These are phyloP conservation scores for Tulasnella sp. DNA, from an alignment of 768 basidiomycete species.

Conservation along the genomic window DNA sequence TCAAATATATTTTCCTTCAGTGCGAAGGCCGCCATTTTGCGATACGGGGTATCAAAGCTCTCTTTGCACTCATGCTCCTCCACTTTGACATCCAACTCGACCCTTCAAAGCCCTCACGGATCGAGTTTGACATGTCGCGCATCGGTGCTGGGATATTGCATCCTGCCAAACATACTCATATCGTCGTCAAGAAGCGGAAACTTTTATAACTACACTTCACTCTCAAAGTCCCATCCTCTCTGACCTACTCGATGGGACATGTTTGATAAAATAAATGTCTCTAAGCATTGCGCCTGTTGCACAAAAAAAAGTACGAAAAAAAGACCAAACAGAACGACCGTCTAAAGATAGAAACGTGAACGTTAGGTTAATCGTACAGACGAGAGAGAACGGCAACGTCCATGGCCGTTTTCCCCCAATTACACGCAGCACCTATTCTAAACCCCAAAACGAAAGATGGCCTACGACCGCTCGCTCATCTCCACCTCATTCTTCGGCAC, in stretches of 20 bases:
- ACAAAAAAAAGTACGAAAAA: too few species aligned
- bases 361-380: too few species aligned
- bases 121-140: neutral
- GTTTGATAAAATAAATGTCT: too few species aligned
- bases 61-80: neutral
- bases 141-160: neutral
- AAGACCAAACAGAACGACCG: too few species aligned
- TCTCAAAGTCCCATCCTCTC: too few species aligned
- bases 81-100: constrained; percentile 14
- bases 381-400: too few species aligned
- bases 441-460: too few species aligned
- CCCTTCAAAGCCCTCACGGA: neutral
- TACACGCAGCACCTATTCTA: too few species aligned
- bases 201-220: neutral
- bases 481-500: constrained; percentile 1
- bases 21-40: constrained; percentile 21
- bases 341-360: too few species aligned
- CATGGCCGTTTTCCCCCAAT: too few species aligned
- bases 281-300: too few species aligned
- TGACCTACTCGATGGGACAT: too few species aligned
- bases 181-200: neutral
- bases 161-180: neutral
- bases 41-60: constrained; percentile 10
- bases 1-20: neutral
- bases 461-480: constrained; percentile 12